Conservation (phyloP, 1,139 yeast species). For the Lodderomyces oxycetoniae region DNA sequence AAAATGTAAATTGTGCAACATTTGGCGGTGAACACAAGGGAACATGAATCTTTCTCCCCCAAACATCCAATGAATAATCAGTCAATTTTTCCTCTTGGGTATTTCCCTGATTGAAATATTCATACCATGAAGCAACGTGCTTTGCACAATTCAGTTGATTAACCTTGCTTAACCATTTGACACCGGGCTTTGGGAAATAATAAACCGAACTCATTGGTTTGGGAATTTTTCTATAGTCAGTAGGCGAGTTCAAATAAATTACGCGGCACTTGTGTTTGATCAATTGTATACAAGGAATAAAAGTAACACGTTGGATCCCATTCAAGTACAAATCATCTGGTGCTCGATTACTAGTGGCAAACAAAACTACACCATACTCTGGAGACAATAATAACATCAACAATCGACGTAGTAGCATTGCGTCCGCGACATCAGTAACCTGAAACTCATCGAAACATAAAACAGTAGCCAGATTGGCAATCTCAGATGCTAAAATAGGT, state of each 20-base stretch:
- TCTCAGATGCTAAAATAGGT: constrained; percentile 78
- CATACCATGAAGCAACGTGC: constrained; percentile 78
- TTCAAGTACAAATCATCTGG: constrained; percentile 90
- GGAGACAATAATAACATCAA: constrained; percentile 58
- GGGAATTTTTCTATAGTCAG: constrained; percentile 87
- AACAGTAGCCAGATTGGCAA: constrained; percentile 70
- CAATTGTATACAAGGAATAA: constrained; percentile 84
- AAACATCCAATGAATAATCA: constrained; percentile 51
- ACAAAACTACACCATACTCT: constrained; percentile 76
- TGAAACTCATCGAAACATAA: constrained; percentile 94
- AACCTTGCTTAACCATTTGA: constrained; percentile 51
- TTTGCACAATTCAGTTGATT: constrained; percentile 45
- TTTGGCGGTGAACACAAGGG: constrained; percentile 73
- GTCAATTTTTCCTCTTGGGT: constrained; percentile 25
- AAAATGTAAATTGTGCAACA: constrained; percentile 87
- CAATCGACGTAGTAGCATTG: constrained; percentile 83
- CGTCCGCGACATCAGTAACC: constrained; percentile 97
- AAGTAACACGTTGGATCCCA: constrained; percentile 88
- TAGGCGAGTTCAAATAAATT: constrained; percentile 78
- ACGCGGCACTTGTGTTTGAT: constrained; percentile 73
- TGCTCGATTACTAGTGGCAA: constrained; percentile 92
- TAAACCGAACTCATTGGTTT: constrained; percentile 80
- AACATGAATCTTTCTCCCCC: constrained; percentile 82
- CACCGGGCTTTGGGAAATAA: constrained; percentile 66
- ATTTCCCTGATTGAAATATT: constrained; percentile 55